Percentiles rank a stretch among this genome's conserved stretches.
Evolutionary conservation across 768 basidiomycete species (phyloP).

Genomic region (Lactarius hengduanensis): DNA sequence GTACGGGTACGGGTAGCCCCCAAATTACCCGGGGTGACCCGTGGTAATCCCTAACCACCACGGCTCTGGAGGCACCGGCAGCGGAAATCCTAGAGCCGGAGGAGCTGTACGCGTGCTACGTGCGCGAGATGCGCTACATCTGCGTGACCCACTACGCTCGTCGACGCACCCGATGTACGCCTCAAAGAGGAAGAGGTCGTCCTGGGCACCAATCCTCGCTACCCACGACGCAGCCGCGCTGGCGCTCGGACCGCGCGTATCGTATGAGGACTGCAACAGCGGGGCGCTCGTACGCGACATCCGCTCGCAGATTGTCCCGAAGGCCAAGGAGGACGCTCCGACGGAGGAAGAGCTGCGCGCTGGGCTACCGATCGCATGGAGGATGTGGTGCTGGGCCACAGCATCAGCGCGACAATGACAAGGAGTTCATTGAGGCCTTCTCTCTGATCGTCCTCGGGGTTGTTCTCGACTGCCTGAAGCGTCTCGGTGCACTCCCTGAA

Average conservation of each 20-base stretch:
- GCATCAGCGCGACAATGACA: conserved; percentile 32
- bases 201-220: conserved; percentile 71
- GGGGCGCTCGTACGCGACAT: conserved; percentile 51
- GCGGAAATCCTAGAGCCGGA: not conserved
- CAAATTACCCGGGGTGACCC: too few relatives aligned
- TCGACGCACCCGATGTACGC: conserved; percentile 51
- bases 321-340: not conserved
- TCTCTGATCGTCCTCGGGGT: conserved; percentile 57
- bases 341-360: conserved; percentile 31
- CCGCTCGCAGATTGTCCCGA: conserved; percentile 37
- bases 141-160: conserved; percentile 64
- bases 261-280: conserved; percentile 64
- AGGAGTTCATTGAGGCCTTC: conserved; percentile 53
- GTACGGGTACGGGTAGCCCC: too few relatives aligned
- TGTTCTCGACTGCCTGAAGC: conserved; percentile 7
- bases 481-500: not conserved
- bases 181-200: conserved; percentile 75
- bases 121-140: conserved; percentile 70
- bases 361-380: conserved; percentile 57
- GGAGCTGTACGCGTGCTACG: conserved; percentile 50
- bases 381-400: conserved; percentile 61
- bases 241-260: conserved; percentile 56
- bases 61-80: too few relatives aligned
- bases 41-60: too few relatives aligned
- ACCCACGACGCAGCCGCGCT: conserved; percentile 63